Evolutionary conservation across 2,329 filamentous ascomycete genomes (phyloP).

Genomic region (Ascochyta koolunga): DNA sequence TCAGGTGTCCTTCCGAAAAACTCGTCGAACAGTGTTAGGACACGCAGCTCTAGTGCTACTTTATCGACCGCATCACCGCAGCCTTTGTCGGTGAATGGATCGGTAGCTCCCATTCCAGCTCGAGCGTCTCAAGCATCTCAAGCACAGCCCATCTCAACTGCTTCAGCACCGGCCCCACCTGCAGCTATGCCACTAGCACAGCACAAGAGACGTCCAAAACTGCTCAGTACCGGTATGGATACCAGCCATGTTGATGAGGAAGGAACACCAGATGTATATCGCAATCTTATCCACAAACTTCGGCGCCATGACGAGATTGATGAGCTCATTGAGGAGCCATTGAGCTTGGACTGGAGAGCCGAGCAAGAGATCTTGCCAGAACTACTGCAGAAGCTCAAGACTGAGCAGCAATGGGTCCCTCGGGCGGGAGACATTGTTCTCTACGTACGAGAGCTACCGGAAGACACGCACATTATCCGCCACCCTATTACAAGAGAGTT

Average conservation of each 20-base stretch:
- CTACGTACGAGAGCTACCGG: slow-evolving; percentile 50
- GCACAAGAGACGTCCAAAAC: slow-evolving; percentile 28
- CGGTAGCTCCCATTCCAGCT: neutral
- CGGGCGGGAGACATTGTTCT: slow-evolving; percentile 64
- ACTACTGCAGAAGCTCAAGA: slow-evolving; percentile 50
- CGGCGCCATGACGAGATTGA: slow-evolving; percentile 51
- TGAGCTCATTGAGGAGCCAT: slow-evolving; percentile 54
- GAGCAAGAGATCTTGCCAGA: slow-evolving; percentile 53
- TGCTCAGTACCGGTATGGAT: slow-evolving; percentile 27
- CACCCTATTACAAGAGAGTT: slow-evolving; percentile 31
- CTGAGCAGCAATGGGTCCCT: slow-evolving; percentile 59
- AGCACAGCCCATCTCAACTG: neutral
- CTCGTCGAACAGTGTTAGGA: slow-evolving; percentile 9
- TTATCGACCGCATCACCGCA: slow-evolving; percentile 10
- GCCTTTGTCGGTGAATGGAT: neutral
- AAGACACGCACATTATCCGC: slow-evolving; percentile 37
- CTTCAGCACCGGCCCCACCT: neutral
- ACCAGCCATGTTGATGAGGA: slow-evolving; percentile 54
- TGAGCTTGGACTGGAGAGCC: slow-evolving; percentile 64
- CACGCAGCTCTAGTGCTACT: slow-evolving; percentile 7
- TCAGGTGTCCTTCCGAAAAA: slow-evolving; percentile 26
- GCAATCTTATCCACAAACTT: slow-evolving; percentile 57
- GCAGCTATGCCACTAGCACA: neutral
- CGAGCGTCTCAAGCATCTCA: no score
- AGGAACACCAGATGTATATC: slow-evolving; percentile 61